phyloP scores from a whole-genome alignment of 176 grass and related monocot genomes.

The Musa itinerans region DNA sequence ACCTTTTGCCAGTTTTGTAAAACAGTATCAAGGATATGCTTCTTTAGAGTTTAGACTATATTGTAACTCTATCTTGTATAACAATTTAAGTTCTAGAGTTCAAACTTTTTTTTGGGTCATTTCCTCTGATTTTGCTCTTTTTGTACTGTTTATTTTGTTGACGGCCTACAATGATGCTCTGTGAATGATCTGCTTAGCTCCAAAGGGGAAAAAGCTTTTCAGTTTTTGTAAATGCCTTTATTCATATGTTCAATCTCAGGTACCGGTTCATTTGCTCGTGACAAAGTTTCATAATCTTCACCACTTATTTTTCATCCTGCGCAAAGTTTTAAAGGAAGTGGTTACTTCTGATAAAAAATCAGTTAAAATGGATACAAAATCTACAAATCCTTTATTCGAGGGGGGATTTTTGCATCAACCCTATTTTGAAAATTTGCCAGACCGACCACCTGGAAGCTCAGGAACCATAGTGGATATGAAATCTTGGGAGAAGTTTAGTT shows the following conservation, averaged over 20 bases:
- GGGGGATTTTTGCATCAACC: conserved; percentile 81
- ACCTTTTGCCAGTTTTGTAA: too few relatives aligned
- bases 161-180: neutral
- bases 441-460: conserved; percentile 25
- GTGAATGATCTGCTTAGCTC: neutral
- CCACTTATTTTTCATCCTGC: conserved; percentile 67
- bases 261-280: conserved; percentile 40
- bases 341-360: conserved; percentile 37
- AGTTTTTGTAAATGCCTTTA: conserved; percentile 15
- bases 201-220: neutral
- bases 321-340: conserved; percentile 83
- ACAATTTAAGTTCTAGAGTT: too few relatives aligned
- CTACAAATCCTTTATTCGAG: conserved; percentile 37
- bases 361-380: conserved; percentile 22
- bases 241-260: conserved; percentile 33
- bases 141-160: neutral
- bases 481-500: conserved; percentile 81
- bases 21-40: too few relatives aligned
- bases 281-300: conserved; percentile 67
- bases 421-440: conserved; percentile 24
- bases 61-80: too few relatives aligned
- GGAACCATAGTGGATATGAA: conserved; percentile 40
- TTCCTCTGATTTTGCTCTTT: neutral
- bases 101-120: neutral
- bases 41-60: too few relatives aligned